Conservation (phyloP, 768 basidiomycete species). For the Amyloporia xantha region DNA sequence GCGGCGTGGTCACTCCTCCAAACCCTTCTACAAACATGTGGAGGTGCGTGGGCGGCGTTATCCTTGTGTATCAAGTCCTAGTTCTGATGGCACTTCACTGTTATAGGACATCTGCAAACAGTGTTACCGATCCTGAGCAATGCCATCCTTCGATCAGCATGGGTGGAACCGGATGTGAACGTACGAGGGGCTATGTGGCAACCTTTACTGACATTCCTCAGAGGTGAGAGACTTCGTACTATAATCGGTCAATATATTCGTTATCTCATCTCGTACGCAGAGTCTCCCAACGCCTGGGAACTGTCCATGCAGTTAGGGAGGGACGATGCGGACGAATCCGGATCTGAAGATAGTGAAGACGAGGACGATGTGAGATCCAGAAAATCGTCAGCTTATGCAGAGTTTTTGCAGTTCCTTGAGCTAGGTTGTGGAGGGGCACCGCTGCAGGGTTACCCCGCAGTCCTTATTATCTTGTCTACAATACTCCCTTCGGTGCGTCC, state of each 20-base stretch:
- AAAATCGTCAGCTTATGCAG: constrained; percentile 47
- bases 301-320: too few relatives aligned
- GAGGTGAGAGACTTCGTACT: too few relatives aligned
- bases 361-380: constrained; percentile 26
- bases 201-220: constrained; percentile 64
- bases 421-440: constrained; percentile 77
- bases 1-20: constrained; percentile 59
- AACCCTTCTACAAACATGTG: constrained; percentile 35
- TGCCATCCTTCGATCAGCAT: constrained; percentile 60
- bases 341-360: constrained; percentile 29
- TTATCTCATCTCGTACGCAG: constrained; percentile 28
- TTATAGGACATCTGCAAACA: constrained; percentile 20
- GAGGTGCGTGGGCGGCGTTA: constrained; percentile 29
- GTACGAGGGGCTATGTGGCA: constrained; percentile 69
- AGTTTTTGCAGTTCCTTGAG: constrained; percentile 76
- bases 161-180: constrained; percentile 60
- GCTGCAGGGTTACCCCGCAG: constrained; percentile 71
- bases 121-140: constrained; percentile 44
- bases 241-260: not conserved
- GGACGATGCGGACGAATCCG: constrained; percentile 26
- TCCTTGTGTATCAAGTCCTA: not conserved
- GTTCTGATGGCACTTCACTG: not conserved
- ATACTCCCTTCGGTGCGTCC: constrained; percentile 58
- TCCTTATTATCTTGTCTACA: constrained; percentile 77
- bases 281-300: constrained; percentile 52